Evolutionary conservation across 2,329 filamentous ascomycete species (phyloP), one percentile per base, ranked within the genome.

Genomic region (Botrytis medusae): DNA sequence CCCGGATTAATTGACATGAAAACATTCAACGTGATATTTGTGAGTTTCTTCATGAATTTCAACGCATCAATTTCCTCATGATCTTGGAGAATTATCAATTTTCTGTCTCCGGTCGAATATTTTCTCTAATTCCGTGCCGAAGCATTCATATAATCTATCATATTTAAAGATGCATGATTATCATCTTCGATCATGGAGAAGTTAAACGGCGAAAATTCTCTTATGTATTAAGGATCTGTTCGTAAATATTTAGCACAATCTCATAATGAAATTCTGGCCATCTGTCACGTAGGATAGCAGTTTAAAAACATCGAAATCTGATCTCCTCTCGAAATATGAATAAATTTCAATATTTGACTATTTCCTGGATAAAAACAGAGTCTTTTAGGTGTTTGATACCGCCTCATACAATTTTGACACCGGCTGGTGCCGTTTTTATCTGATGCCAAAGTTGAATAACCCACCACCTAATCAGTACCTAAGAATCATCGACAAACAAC

Each of bases 1-100:
- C 12, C 2, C 2, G 0, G 0, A n/a, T 51, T 7, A 7, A 2
- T n/a, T n/a, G 5, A 6, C 4, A 51, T 7, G 0, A n/a, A n/a
- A 10, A 1, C 0, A 14, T 14, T n/a, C 48, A 12, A 6, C 12
- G 7, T 12, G 20, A 1, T 12, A 25, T 2, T 12, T 7, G 0
- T 5, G 1, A n/a, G 9, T 14, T 51, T 1, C 22, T 51, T 51
- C 5, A 51, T 51, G 0, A 1, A 51, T 0, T n/a, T 16, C 48
- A 51, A n/a, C 14, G 2, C 0, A 16, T 14, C 12, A 16, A 0
- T 51, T 10, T 16, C 4, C 4, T 51, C 4, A 6, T n/a, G 4
- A 2, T n/a, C 25, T n/a, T 51, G 5, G 1, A 25, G 25, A 1
- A 22, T 2, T 25, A 48, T 48, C 2, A 4, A 48, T 25, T 0